Evolutionary conservation across 2,329 filamentous ascomycete species (phyloP).

Genomic region (Furcasterigmium sp.): DNA sequence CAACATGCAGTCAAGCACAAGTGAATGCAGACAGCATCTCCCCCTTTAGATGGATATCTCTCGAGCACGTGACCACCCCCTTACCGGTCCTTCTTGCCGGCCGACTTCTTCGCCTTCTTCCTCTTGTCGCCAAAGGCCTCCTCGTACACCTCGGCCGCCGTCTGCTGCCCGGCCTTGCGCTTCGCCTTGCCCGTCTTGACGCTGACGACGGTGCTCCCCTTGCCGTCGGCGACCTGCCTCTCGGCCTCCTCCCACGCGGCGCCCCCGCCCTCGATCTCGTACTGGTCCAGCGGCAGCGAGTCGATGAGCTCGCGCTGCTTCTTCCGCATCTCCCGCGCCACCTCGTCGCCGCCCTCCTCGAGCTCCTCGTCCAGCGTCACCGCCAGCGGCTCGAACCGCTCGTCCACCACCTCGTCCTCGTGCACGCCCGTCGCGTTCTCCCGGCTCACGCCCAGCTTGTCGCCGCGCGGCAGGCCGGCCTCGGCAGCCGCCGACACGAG

Average conservation of each 20-base stretch:
- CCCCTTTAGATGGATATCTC: too few species aligned
- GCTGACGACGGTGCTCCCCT: constrained; percentile 63
- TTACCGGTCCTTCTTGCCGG: constrained; percentile 5
- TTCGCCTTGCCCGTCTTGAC: constrained; percentile 75
- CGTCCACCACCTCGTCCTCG: constrained; percentile 62
- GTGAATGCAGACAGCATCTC: too few species aligned
- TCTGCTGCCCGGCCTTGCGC: constrained; percentile 59
- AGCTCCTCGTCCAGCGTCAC: constrained; percentile 75
- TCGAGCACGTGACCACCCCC: too few species aligned
- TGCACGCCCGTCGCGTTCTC: constrained; percentile 59
- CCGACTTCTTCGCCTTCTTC: constrained; percentile 39
- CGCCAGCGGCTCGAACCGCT: constrained; percentile 65
- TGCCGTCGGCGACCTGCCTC: constrained; percentile 59
- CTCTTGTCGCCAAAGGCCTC: constrained; percentile 52
- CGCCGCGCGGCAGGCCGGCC: constrained; percentile 55
- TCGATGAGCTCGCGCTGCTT: constrained; percentile 88
- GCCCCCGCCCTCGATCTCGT: constrained; percentile 58
- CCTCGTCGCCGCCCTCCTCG: constrained; percentile 75
- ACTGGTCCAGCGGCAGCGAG: constrained; percentile 79
- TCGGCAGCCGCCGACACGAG: constrained; percentile 71
- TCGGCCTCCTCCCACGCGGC: constrained; percentile 67
- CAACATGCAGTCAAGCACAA: too few species aligned
- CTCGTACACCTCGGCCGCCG: constrained; percentile 58
- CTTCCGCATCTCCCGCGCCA: constrained; percentile 63
- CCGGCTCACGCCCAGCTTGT: constrained; percentile 52